These are phyloP conservation scores for Calonectria leucothoes DNA, from an alignment of 2,329 filamentous ascomycete species.

Conservation along the genomic window DNA sequence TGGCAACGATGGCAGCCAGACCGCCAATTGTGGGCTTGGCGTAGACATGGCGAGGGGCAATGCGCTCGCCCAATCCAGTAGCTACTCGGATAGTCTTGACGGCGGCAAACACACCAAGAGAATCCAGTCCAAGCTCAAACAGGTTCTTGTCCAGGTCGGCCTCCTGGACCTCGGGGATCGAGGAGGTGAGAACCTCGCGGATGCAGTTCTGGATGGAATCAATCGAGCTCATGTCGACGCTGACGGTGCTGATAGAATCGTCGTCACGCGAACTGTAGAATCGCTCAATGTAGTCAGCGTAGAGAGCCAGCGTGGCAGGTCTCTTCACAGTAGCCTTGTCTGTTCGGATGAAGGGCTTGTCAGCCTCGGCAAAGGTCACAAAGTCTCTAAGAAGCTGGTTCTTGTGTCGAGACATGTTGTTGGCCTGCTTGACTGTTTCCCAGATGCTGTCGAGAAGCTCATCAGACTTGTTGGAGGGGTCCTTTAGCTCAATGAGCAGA, in stretches of 20 bases:
- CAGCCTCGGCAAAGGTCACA: conserved; percentile 53
- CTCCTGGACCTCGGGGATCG: conserved; percentile 29
- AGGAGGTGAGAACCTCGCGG: conserved; percentile 31
- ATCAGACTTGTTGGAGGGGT: conserved; percentile 29
- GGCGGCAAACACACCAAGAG: conserved; percentile 43
- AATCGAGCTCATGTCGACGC: conserved; percentile 35
- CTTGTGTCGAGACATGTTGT: conserved; percentile 52
- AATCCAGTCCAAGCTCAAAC: conserved; percentile 47
- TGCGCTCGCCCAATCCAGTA: conserved; percentile 41
- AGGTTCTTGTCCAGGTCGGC: conserved; percentile 38
- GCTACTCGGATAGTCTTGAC: conserved; percentile 46
- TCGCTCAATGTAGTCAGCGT: conserved; percentile 58
- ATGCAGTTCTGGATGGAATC: conserved; percentile 35
- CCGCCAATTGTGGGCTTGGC: conserved; percentile 44
- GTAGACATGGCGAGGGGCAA: conserved; percentile 50
- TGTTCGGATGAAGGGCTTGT: conserved; percentile 57
- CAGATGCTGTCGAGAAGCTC: conserved; percentile 56
- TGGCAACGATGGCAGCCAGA: conserved; percentile 39
- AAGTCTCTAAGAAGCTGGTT: conserved; percentile 55
- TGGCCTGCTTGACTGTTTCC: conserved; percentile 56
- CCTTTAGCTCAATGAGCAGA: conserved; percentile 43
- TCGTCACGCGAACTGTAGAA: conserved; percentile 50
- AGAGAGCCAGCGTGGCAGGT: conserved; percentile 51
- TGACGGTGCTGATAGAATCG: conserved; percentile 14
- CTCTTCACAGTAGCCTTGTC: conserved; percentile 60